Percentiles rank a stretch among this genome's conserved stretches.
Evolutionary conservation across 2,329 filamentous ascomycete species (phyloP).

Genomic region (Colletotrichum kahawae): DNA sequence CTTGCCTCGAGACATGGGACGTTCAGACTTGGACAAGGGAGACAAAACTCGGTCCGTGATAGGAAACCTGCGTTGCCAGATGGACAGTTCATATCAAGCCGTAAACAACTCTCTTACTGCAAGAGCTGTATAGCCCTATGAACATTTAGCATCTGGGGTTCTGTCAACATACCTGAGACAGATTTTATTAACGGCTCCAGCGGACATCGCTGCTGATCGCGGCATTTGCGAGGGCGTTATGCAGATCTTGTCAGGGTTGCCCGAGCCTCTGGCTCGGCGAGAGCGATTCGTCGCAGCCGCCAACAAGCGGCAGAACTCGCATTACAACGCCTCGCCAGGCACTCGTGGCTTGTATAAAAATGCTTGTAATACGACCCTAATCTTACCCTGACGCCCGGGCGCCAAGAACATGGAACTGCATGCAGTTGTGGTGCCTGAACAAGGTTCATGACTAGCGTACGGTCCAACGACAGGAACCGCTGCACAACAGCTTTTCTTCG

Average conservation of each 20-base stretch:
- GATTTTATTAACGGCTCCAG: background rate
- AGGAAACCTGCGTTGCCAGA: background rate
- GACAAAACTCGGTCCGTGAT: background rate
- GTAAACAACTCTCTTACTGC: background rate
- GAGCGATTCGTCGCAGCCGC: background rate
- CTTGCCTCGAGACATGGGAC: background rate
- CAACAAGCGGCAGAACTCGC: background rate
- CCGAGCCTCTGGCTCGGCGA: background rate
- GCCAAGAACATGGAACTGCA: background rate
- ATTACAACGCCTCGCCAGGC: conserved; percentile 1
- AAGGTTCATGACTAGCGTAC: conserved; percentile 19
- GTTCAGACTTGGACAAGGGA: background rate
- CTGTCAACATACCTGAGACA: conserved; percentile 11
- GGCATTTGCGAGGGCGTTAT: background rate
- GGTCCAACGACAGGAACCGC: background rate
- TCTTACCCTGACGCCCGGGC: conserved; percentile 1
- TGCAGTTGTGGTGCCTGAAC: background rate
- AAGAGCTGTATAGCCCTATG: background rate
- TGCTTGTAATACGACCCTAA: conserved; percentile 12
- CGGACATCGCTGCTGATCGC: background rate
- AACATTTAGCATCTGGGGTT: background rate
- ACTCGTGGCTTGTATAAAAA: background rate
- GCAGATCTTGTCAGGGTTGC: conserved; percentile 6
- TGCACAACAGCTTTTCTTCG: background rate
- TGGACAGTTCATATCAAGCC: background rate